Conservation (phyloP, 2,329 filamentous ascomycete genomes). For the Hymenotorrendiella dingleyae region DNA sequence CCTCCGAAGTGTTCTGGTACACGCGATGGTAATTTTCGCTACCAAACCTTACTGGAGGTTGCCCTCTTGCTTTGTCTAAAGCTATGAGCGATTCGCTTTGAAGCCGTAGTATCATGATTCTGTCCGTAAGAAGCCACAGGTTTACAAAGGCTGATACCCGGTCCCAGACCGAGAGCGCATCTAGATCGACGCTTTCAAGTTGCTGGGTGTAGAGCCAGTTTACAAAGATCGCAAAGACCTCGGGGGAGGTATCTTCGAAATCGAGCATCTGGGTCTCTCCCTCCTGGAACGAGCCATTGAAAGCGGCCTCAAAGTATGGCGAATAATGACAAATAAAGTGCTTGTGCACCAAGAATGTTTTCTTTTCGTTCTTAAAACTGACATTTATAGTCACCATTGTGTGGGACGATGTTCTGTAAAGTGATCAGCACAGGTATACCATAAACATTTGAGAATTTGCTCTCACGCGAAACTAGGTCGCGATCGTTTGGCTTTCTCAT, state of each 20-base stretch:
- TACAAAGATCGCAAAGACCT: background rate
- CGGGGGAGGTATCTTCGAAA: background rate
- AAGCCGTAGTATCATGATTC: background rate
- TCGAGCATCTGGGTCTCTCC: background rate
- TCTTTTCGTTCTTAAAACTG: background rate
- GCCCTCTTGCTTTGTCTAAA: background rate
- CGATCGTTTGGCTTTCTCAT: background rate
- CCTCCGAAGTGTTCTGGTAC: background rate
- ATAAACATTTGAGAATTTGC: background rate
- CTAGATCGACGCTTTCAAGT: background rate
- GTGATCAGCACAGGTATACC: background rate
- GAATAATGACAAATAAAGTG: slow-evolving; percentile 1
- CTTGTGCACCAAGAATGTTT: background rate
- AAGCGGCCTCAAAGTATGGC: background rate
- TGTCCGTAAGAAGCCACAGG: slow-evolving; percentile 2
- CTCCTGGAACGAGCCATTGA: slow-evolving; percentile 1
- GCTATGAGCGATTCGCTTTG: background rate
- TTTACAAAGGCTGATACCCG: background rate
- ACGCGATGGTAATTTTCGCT: background rate
- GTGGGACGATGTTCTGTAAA: background rate
- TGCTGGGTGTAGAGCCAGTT: slow-evolving; percentile 3
- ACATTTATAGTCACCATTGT: slow-evolving; percentile 1
- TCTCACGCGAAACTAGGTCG: background rate
- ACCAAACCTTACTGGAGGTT: background rate
- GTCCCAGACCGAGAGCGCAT: too few species aligned